These are phyloP conservation scores for Rhizophora apiculata DNA, from an alignment of 345 rosid genomes.

Conservation along the genomic window DNA sequence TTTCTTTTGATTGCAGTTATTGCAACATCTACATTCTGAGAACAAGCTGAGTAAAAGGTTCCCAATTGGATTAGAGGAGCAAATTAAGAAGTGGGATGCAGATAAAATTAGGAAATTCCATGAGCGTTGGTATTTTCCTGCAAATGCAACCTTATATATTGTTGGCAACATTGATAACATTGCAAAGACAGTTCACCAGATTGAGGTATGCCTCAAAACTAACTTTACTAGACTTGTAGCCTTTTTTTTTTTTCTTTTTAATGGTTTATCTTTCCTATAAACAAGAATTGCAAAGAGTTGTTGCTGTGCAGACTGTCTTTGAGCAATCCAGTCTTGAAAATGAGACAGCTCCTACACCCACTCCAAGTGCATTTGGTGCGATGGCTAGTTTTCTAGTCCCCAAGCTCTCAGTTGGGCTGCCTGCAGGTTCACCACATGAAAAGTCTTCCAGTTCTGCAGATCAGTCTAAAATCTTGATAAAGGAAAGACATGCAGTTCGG, in stretches of 20 bases:
- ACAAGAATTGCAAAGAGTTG: constrained; percentile 17
- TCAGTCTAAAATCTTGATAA: constrained; percentile 60
- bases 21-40: constrained; percentile 97
- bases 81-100: constrained; percentile 98
- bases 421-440: constrained; percentile 72
- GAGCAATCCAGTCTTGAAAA: constrained; percentile 61
- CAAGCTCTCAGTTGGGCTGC: constrained; percentile 79
- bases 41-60: constrained; percentile 96
- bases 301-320: constrained; percentile 65
- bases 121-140: constrained; percentile 99
- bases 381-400: constrained; percentile 99
- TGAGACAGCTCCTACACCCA: constrained; percentile 47
- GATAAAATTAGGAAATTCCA: constrained; percentile 98
- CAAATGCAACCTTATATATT: constrained; percentile 90
- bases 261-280: not conserved
- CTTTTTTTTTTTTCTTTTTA: not conserved
- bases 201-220: constrained; percentile 61
- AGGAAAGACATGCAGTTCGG: constrained; percentile 82
- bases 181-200: constrained; percentile 59
- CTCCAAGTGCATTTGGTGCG: constrained; percentile 88
- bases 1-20: constrained; percentile 50
- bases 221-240: not conserved
- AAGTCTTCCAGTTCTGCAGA: constrained; percentile 48
- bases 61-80: constrained; percentile 98
- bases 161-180: constrained; percentile 90